A percentile compares a stretch with the other conserved stretches of the same genome.
Conservation (phyloP, 2,329 filamentous ascomycete genomes). For the Botrytis sinoallii region DNA sequence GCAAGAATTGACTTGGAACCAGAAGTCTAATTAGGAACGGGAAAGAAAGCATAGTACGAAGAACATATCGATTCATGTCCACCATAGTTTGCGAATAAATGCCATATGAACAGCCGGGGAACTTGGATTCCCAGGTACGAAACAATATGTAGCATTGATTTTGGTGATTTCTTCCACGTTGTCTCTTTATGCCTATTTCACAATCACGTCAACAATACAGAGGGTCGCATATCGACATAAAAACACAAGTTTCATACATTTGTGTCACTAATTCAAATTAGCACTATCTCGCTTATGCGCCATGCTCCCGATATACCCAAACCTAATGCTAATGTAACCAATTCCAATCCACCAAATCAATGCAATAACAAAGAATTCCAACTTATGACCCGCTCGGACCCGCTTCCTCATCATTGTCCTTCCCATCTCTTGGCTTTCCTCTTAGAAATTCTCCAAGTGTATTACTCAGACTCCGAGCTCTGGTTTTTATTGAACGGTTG, state of each 20-base stretch:
- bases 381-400: constrained; percentile 32
- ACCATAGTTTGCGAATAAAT: background rate
- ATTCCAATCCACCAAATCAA: constrained; percentile 12
- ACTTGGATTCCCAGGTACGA: background rate
- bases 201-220: too few species aligned
- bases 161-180: background rate
- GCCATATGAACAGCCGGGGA: background rate
- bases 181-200: background rate
- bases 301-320: constrained; percentile 14
- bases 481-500: constrained; percentile 26
- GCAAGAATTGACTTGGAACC: background rate
- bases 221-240: background rate
- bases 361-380: constrained; percentile 1
- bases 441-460: constrained; percentile 34
- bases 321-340: constrained; percentile 10
- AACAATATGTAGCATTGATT: background rate
- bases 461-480: constrained; percentile 35
- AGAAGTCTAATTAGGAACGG: background rate
- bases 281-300: background rate
- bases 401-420: constrained; percentile 28
- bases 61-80: background rate
- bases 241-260: constrained; percentile 7
- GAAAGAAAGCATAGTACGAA: background rate
- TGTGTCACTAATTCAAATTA: background rate
- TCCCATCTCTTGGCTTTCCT: constrained; percentile 24